A percentile compares a stretch with the other conserved stretches of the same genome.
phyloP scores from a whole-genome alignment of 2,329 filamentous ascomycete species.

The Hypomyces rosellus region DNA sequence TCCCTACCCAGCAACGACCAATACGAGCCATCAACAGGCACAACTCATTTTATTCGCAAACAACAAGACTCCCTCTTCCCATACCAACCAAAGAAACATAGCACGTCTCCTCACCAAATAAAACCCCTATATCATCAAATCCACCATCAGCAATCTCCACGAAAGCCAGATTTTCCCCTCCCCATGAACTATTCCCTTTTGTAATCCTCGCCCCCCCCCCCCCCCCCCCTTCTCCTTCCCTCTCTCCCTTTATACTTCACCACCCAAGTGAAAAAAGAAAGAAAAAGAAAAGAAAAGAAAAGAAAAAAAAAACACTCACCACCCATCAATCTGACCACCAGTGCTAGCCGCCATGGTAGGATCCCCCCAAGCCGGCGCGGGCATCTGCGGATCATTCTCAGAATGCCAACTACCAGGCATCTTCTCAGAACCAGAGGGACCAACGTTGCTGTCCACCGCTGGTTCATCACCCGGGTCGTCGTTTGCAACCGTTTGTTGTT shows the following conservation, averaged over 20 bases:
- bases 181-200: background rate
- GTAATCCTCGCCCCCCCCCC: background rate
- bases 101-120: too few species aligned
- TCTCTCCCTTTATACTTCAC: background rate
- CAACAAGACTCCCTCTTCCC: too few species aligned
- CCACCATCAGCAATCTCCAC: background rate
- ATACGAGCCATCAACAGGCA: too few species aligned
- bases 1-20: too few species aligned
- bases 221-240: too few species aligned
- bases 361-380: constrained; percentile 24
- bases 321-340: constrained; percentile 17
- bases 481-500: background rate
- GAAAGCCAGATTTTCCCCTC: background rate
- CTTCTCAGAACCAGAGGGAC: background rate
- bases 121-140: too few species aligned
- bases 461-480: background rate
- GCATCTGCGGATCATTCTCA: constrained; percentile 7
- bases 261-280: too few species aligned
- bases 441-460: constrained; percentile 4
- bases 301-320: constrained; percentile 10
- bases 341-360: constrained; percentile 26
- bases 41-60: too few species aligned
- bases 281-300: too few species aligned
- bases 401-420: constrained; percentile 24
- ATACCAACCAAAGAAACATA: too few species aligned